These are phyloP conservation scores for Corylus heterophylla DNA, from an alignment of 306 rosid genomes.

Conservation along the genomic window DNA sequence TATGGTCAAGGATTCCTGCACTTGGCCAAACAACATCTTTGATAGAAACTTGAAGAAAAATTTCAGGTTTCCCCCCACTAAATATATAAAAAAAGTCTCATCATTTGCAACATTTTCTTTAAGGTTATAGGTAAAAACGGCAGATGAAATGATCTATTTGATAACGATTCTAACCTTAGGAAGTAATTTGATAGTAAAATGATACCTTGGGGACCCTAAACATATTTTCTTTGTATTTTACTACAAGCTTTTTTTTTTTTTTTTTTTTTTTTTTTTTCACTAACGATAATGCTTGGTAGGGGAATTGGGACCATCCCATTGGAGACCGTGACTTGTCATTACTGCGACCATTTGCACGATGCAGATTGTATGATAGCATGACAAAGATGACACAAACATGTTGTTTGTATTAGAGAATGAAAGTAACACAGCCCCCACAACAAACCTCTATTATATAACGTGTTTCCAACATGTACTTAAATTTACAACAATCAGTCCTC, in stretches of 20 bases:
- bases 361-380: slow-evolving; percentile 11
- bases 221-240: no score
- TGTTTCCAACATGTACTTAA: slow-evolving; percentile 38
- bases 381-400: slow-evolving; percentile 32
- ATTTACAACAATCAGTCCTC: slow-evolving; percentile 37
- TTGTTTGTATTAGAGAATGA: slow-evolving; percentile 39
- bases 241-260: no score
- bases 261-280: no score
- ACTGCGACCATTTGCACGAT: slow-evolving; percentile 19
- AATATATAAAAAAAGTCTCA: slow-evolving; percentile 17
- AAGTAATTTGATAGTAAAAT: no score
- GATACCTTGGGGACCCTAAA: no score
- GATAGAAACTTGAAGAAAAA: slow-evolving; percentile 19
- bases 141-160: no score
- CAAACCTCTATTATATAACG: slow-evolving; percentile 23
- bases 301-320: slow-evolving; percentile 14
- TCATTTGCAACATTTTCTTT: slow-evolving; percentile 18
- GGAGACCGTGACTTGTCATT: slow-evolving; percentile 19
- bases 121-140: not conserved
- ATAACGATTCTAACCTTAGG: no score
- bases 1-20: slow-evolving; percentile 55
- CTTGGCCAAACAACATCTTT: slow-evolving; percentile 53
- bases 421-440: slow-evolving; percentile 32
- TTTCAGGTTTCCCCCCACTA: slow-evolving; percentile 46
- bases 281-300: not conserved